A percentile compares a stretch with the other conserved stretches of the same genome.
Conservation (phyloP, 176 grass and related monocot genomes). For the Phragmites australis region DNA sequence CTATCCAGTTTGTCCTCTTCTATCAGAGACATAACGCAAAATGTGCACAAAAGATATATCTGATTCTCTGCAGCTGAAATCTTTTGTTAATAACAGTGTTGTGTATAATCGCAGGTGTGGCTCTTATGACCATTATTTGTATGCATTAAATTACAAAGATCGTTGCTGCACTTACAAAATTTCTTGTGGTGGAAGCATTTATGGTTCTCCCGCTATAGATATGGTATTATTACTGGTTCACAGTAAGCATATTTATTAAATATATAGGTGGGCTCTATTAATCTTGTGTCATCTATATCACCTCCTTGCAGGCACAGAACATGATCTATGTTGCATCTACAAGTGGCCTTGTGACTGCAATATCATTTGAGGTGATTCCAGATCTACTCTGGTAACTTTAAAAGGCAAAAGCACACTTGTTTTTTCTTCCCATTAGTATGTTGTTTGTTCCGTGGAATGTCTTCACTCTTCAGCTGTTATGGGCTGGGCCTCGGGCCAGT, state of each 20-base stretch:
- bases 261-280: not conserved
- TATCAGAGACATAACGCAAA: not conserved
- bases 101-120: conserved; percentile 66
- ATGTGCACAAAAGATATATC: conserved; percentile 13
- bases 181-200: conserved; percentile 94
- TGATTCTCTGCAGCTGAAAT: conserved; percentile 13
- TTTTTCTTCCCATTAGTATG: not conserved
- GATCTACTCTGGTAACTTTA: conserved; percentile 22
- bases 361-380: conserved; percentile 65
- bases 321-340: conserved; percentile 76
- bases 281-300: conserved; percentile 9
- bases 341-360: conserved; percentile 78
- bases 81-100: not conserved
- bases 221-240: conserved; percentile 44
- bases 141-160: conserved; percentile 82
- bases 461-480: conserved; percentile 7
- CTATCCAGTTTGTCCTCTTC: conserved; percentile 12
- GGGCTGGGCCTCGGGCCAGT: no score
- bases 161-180: conserved; percentile 66
- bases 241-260: conserved; percentile 20
- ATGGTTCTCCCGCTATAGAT: conserved; percentile 81
- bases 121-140: conserved; percentile 82
- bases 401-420: not conserved
- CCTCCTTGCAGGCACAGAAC: conserved; percentile 47
- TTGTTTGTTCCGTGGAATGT: not conserved